Evolutionary conservation across 2,329 filamentous ascomycete genomes (phyloP).

Genomic region (Neofusicoccum sp.): DNA sequence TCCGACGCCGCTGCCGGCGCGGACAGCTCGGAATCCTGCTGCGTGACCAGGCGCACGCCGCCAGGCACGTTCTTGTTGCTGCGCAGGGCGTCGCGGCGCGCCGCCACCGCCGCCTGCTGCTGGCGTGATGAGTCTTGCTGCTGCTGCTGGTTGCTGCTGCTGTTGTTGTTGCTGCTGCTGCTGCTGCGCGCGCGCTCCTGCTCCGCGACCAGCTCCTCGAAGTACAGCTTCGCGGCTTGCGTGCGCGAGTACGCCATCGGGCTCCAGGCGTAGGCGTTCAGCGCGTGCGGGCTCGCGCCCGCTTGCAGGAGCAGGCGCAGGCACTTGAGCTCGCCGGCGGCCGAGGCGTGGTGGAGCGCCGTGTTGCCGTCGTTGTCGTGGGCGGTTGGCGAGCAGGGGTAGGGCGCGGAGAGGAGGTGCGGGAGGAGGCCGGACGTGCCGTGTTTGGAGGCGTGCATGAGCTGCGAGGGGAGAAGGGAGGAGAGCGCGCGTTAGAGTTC

Average conservation of each 20-base stretch:
- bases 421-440: slow-evolving; percentile 46
- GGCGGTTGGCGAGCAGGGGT: slow-evolving; percentile 33
- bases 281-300: slow-evolving; percentile 70
- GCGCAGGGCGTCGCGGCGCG: slow-evolving; percentile 11
- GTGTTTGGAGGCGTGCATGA: slow-evolving; percentile 42
- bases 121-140: neutral
- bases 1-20: neutral
- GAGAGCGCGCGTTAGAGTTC: neutral
- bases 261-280: slow-evolving; percentile 77
- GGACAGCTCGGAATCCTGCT: slow-evolving; percentile 23
- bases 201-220: slow-evolving; percentile 72
- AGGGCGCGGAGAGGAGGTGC: slow-evolving; percentile 32
- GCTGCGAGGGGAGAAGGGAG: slow-evolving; percentile 22
- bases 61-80: slow-evolving; percentile 24
- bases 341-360: slow-evolving; percentile 80
- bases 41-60: slow-evolving; percentile 37
- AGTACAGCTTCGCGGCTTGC: slow-evolving; percentile 79
- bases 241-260: slow-evolving; percentile 80
- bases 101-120: slow-evolving; percentile 8
- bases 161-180: neutral
- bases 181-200: slow-evolving; percentile 46
- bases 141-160: neutral
- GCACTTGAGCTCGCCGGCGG: slow-evolving; percentile 75
- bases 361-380: slow-evolving; percentile 76
- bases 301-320: slow-evolving; percentile 74